A percentile compares a stretch with the other conserved stretches of the same genome.
These are phyloP conservation scores for Scutellaria galericulata DNA, from an alignment of 257 asterid genomes.

Conservation along the genomic window DNA sequence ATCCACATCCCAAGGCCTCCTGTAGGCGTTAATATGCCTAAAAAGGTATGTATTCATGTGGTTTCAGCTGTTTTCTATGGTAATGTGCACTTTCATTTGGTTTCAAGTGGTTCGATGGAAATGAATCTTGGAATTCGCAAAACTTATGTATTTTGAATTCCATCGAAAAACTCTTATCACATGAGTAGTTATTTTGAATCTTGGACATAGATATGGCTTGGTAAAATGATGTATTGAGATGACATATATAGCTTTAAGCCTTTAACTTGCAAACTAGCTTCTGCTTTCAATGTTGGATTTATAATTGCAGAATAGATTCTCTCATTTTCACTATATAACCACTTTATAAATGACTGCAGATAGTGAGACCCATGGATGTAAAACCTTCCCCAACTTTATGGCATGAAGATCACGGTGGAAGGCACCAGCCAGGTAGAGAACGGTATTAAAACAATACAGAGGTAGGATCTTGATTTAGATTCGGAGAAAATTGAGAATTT, in stretches of 20 bases:
- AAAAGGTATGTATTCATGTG: conserved; percentile 60
- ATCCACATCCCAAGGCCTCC: conserved; percentile 79
- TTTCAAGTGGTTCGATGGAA: neutral
- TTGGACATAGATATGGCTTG: conserved; percentile 7
- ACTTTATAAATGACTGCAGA: conserved; percentile 47
- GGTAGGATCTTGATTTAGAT: too few relatives aligned
- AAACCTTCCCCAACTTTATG: conserved; percentile 79
- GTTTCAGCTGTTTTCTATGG: neutral
- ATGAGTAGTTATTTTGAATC: too few relatives aligned
- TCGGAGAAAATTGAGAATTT: too few relatives aligned
- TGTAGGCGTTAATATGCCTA: conserved; percentile 65
- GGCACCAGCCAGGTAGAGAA: conserved; percentile 63
- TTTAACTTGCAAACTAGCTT: neutral
- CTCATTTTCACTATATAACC: conserved; percentile 22
- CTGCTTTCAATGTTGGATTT: neutral
- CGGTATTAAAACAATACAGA: conserved; percentile 56
- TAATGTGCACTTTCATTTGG: neutral
- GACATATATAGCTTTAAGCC: conserved; percentile 6
- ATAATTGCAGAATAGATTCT: neutral
- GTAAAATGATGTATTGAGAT: neutral
- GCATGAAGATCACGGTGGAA: conserved; percentile 88
- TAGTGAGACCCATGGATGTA: conserved; percentile 64
- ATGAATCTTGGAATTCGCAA: too few relatives aligned
- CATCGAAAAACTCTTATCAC: too few relatives aligned
- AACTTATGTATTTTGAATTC: too few relatives aligned